phyloP scores from a whole-genome alignment of 345 rosid genomes.

The Gossypium ekmanianum region DNA sequence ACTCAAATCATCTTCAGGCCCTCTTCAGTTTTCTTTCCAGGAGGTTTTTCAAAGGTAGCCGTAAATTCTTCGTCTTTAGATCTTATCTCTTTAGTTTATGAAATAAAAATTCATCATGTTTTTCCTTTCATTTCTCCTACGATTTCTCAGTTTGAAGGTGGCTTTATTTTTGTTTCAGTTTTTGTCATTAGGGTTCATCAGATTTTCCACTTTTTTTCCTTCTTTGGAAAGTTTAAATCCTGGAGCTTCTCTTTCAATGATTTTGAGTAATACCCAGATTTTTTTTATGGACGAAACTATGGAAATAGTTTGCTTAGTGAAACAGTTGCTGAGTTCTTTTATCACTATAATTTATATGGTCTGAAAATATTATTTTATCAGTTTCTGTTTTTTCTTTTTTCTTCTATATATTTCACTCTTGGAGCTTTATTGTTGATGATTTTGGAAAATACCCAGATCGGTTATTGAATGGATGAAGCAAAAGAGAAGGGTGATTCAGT shows the following conservation, averaged over 20 bases:
- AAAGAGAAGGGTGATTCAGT: slow-evolving; percentile 15
- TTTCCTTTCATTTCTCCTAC: not conserved
- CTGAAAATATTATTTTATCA: slow-evolving; percentile 4
- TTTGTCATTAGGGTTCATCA: slow-evolving; percentile 26
- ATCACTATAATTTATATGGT: not conserved
- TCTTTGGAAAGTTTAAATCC: not conserved
- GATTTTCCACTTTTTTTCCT: not conserved
- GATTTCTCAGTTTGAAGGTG: not conserved
- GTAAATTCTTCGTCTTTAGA: slow-evolving; percentile 6
- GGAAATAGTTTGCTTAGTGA: slow-evolving; percentile 5
- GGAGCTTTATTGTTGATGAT: not conserved
- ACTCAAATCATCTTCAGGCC: slow-evolving; percentile 19
- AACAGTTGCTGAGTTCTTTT: slow-evolving; percentile 18
- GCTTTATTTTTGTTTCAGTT: not conserved
- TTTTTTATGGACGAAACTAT: slow-evolving; percentile 28
- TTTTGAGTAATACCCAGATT: slow-evolving; percentile 26
- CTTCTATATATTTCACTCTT: not conserved
- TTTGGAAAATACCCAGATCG: slow-evolving; percentile 25
- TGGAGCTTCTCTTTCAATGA: not conserved
- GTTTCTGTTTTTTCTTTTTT: not conserved
- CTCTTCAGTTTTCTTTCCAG: not conserved
- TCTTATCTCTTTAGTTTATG: not conserved
- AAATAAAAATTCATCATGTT: slow-evolving; percentile 7
- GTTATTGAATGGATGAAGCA: slow-evolving; percentile 32
- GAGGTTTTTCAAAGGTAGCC: slow-evolving; percentile 39